A percentile compares a stretch with the other conserved stretches of the same genome.
Evolutionary conservation across 2,329 filamentous ascomycete genomes (phyloP).

Genomic region (Colletotrichum sp.): DNA sequence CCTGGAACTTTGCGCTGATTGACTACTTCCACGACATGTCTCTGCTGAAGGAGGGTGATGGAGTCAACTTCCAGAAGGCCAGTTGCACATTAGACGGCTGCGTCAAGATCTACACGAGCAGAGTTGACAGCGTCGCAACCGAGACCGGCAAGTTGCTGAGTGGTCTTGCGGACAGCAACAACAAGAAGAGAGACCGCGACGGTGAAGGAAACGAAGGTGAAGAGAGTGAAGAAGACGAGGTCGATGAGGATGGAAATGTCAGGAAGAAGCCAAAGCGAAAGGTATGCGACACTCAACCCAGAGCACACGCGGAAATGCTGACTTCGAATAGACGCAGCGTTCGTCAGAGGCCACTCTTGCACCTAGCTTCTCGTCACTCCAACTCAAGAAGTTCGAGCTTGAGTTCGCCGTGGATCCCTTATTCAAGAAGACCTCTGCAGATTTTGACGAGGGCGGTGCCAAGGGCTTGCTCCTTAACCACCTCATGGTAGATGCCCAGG

Average conservation of each 20-base stretch:
- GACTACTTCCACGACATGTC: constrained; percentile 99
- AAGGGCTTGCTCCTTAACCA: constrained; percentile 96
- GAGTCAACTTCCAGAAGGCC: constrained; percentile 98
- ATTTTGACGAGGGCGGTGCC: constrained; percentile 97
- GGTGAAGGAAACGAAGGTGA: constrained; percentile 72
- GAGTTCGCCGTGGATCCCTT: constrained; percentile 96
- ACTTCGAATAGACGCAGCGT: constrained; percentile 59
- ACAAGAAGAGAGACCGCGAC: constrained; percentile 71
- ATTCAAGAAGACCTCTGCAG: constrained; percentile 99
- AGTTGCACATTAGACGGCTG: constrained; percentile 97
- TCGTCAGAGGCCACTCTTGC: constrained; percentile 94
- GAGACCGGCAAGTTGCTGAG: constrained; percentile 95
- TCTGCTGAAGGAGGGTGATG: constrained; percentile 91
- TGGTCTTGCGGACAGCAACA: constrained; percentile 87
- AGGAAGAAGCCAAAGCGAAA: constrained; percentile 75
- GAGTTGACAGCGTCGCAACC: constrained; percentile 96
- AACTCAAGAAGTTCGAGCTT: constrained; percentile 96
- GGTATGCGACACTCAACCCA: constrained; percentile 47
- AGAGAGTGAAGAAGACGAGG: constrained; percentile 62
- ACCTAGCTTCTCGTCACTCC: constrained; percentile 83
- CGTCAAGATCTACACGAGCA: constrained; percentile 98
- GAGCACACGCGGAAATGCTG: constrained; percentile 22
- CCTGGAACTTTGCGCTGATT: constrained; percentile 99
- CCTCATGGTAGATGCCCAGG: constrained; percentile 90
- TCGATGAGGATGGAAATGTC: constrained; percentile 65